phyloP scores from a whole-genome alignment of 495 filamentous ascomycete genomes.

The Oleoguttula mirabilis region DNA sequence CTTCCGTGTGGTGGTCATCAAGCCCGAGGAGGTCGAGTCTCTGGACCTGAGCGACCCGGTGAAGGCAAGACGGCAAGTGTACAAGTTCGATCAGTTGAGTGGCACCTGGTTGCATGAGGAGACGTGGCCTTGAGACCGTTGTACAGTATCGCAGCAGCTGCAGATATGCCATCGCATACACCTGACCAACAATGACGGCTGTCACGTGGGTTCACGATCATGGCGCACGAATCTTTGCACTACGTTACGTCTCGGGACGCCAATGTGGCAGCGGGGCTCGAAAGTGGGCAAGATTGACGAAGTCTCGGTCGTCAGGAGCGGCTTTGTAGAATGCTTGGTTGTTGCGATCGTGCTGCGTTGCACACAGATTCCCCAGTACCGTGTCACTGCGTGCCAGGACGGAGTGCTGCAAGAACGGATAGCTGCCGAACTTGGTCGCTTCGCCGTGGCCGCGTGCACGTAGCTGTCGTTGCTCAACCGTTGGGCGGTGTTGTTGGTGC shows the following conservation, averaged over 20 bases:
- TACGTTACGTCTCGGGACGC: too few relatives aligned
- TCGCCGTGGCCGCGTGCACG: background rate
- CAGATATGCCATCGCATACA: background rate
- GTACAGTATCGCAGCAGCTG: background rate
- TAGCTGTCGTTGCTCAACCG: too few relatives aligned
- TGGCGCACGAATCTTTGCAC: too few relatives aligned
- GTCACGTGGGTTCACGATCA: too few relatives aligned
- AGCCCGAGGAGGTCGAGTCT: constrained; percentile 67
- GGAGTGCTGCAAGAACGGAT: background rate
- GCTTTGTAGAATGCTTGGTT: background rate
- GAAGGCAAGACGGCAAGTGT: constrained; percentile 52
- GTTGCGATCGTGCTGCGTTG: background rate
- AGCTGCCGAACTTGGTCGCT: background rate
- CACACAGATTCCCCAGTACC: background rate
- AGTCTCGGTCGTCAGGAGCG: too few relatives aligned
- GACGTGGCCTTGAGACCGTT: constrained; percentile 51
- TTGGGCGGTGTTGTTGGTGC: too few relatives aligned
- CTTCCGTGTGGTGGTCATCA: constrained; percentile 75
- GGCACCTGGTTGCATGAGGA: constrained; percentile 65
- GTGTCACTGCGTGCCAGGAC: background rate
- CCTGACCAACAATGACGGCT: too few relatives aligned
- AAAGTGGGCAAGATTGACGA: too few relatives aligned
- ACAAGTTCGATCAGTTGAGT: constrained; percentile 41
- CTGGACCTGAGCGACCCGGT: constrained; percentile 58
- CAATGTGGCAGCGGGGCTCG: too few relatives aligned